Conservation (phyloP, 257 asterid genomes). For the Solanum chmielewskii region DNA sequence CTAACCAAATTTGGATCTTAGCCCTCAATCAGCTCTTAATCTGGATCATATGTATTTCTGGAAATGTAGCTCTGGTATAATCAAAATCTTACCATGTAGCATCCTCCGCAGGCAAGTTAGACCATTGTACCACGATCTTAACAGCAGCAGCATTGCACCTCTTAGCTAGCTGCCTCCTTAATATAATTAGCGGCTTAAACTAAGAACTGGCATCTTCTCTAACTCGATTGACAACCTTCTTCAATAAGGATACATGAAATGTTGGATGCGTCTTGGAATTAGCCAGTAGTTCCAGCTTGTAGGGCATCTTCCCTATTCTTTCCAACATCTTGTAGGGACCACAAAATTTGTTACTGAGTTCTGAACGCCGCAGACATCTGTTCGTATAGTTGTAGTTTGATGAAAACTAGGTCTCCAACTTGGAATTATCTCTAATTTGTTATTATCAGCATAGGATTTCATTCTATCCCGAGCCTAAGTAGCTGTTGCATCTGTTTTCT, state of each 20-base stretch:
- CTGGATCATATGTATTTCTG: not conserved
- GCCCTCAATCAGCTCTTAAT: not conserved
- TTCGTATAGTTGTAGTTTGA: not conserved
- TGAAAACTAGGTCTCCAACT: not conserved
- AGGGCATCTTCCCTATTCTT: not conserved
- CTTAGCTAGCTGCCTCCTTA: not conserved
- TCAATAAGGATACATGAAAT: not conserved
- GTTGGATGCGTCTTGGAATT: not conserved
- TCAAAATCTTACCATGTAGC: not conserved
- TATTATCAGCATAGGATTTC: not conserved
- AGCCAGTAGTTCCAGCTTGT: not conserved
- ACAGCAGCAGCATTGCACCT: not conserved
- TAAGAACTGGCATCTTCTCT: not conserved
- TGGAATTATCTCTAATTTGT: not conserved
- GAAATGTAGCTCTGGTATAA: not conserved
- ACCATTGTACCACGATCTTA: not conserved
- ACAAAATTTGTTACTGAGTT: not conserved
- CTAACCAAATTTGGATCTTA: not conserved
- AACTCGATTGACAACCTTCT: not conserved
- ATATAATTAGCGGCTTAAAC: not conserved
- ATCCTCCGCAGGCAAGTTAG: not conserved
- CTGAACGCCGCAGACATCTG: not conserved
- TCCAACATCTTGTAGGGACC: not conserved
- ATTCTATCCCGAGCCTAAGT: not conserved
- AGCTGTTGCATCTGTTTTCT: not conserved